Conservation (phyloP, 2,329 filamentous ascomycete genomes). For the Elsinoe ampelina region DNA sequence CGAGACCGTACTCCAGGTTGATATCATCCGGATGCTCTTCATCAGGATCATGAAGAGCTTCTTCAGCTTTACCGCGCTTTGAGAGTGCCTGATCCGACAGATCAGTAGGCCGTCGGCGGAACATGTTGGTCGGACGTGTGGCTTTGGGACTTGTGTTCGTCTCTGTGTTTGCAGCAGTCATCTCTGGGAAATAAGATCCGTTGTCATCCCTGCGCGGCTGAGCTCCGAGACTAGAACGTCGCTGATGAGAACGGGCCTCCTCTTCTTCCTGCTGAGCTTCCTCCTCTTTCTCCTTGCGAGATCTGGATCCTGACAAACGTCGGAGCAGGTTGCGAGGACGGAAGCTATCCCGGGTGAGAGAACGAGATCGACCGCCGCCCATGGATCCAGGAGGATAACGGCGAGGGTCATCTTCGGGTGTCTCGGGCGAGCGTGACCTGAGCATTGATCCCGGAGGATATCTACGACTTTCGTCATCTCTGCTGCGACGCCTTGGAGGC, state of each 20-base stretch:
- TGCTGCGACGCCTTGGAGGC: not conserved
- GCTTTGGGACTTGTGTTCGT: not conserved
- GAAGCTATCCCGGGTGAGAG: slow-evolving; percentile 24
- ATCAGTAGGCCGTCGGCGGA: slow-evolving; percentile 37
- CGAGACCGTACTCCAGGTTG: slow-evolving; percentile 72
- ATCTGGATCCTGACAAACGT: slow-evolving; percentile 29
- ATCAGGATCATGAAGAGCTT: slow-evolving; percentile 48
- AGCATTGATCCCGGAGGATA: slow-evolving; percentile 28
- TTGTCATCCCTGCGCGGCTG: not conserved
- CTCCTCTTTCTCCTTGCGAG: slow-evolving; percentile 16
- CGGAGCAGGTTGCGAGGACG: slow-evolving; percentile 35
- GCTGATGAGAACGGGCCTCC: not conserved
- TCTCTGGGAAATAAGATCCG: slow-evolving; percentile 14
- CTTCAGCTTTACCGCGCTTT: slow-evolving; percentile 24
- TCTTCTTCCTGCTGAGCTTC: not conserved
- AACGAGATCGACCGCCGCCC: slow-evolving; percentile 23
- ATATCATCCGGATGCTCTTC: slow-evolving; percentile 49
- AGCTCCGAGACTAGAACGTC: slow-evolving; percentile 4
- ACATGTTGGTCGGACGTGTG: slow-evolving; percentile 27
- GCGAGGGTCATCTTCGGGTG: slow-evolving; percentile 11
- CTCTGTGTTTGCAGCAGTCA: slow-evolving; percentile 1
- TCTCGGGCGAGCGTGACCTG: slow-evolving; percentile 18
- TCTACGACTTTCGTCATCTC: slow-evolving; percentile 15
- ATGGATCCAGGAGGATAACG: slow-evolving; percentile 26
- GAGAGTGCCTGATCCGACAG: slow-evolving; percentile 31